phyloP scores from a whole-genome alignment of 2,329 filamentous ascomycete genomes.

The Ilyonectria sp. region DNA sequence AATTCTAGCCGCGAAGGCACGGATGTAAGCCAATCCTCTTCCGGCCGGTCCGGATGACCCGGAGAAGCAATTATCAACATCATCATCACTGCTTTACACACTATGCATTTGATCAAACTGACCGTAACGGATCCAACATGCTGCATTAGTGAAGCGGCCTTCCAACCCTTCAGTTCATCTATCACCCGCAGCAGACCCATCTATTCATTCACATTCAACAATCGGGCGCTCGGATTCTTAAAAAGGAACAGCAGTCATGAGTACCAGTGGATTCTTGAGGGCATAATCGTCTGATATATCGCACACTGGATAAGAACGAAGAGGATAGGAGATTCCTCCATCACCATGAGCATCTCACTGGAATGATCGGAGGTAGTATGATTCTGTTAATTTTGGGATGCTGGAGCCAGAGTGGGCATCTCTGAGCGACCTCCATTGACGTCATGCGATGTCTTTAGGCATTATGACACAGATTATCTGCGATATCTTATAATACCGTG shows the following conservation, averaged over 20 bases:
- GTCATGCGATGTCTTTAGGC: not conserved
- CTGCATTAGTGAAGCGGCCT: too few species aligned
- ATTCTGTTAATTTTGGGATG: not conserved
- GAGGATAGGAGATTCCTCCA: constrained; percentile 29
- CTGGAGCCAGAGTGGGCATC: not conserved
- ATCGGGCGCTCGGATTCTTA: not conserved
- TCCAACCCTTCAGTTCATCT: too few species aligned
- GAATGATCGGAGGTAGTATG: not conserved
- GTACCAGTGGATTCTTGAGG: not conserved
- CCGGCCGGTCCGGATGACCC: too few species aligned
- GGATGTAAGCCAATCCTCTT: too few species aligned
- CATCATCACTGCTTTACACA: too few species aligned
- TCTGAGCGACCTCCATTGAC: not conserved
- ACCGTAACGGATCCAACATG: too few species aligned
- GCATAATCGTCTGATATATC: constrained; percentile 38
- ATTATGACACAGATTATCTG: too few species aligned
- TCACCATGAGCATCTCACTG: not conserved
- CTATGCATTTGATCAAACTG: too few species aligned
- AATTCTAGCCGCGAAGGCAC: too few species aligned
- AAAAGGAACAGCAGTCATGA: constrained; percentile 25
- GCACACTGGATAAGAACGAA: constrained; percentile 31
- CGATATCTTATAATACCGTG: not conserved
- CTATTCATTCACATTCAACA: not conserved
- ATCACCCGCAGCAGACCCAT: not conserved
- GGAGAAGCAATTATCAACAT: too few species aligned